Evolutionary conservation across 805 yeast species (phyloP).

Genomic region (Wickerhamiella kurtzmanii): DNA sequence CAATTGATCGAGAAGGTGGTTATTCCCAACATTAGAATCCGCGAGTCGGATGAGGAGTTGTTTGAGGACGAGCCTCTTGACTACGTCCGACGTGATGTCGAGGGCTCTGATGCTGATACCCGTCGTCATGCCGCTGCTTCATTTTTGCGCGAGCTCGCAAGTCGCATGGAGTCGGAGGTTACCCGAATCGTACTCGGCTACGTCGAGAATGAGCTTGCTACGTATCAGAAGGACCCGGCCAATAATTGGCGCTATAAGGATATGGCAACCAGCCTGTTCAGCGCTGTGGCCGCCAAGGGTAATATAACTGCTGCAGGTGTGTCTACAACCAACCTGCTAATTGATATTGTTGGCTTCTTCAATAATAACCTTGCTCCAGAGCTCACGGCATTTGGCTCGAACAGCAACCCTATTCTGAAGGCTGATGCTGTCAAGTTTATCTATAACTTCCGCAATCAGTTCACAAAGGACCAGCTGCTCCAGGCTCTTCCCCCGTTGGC

Average conservation of each 20-base stretch:
- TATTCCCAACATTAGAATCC: constrained; percentile 72
- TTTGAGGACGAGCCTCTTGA: constrained; percentile 97
- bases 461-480: constrained; percentile 69
- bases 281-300: constrained; percentile 86
- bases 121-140: constrained; percentile 90
- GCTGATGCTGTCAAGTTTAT: constrained; percentile 91
- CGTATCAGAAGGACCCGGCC: constrained; percentile 32
- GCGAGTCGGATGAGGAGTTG: constrained; percentile 80
- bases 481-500: constrained; percentile 71
- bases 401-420: constrained; percentile 55
- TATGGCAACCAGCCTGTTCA: constrained; percentile 70
- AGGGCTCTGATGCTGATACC: constrained; percentile 88
- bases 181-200: constrained; percentile 65
- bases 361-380: constrained; percentile 70
- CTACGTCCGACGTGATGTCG: constrained; percentile 81
- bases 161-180: constrained; percentile 56
- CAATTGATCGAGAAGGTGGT: constrained; percentile 73
- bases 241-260: constrained; percentile 76
- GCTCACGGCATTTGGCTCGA: constrained; percentile 37
- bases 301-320: constrained; percentile 77
- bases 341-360: constrained; percentile 82
- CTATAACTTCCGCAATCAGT: constrained; percentile 79
- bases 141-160: constrained; percentile 74
- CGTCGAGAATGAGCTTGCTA: constrained; percentile 51
- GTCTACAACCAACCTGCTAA: constrained; percentile 65